Percentiles rank a stretch among this genome's conserved stretches.
Conservation (phyloP, 331 rosid genomes). For the Acacia pycnantha region DNA sequence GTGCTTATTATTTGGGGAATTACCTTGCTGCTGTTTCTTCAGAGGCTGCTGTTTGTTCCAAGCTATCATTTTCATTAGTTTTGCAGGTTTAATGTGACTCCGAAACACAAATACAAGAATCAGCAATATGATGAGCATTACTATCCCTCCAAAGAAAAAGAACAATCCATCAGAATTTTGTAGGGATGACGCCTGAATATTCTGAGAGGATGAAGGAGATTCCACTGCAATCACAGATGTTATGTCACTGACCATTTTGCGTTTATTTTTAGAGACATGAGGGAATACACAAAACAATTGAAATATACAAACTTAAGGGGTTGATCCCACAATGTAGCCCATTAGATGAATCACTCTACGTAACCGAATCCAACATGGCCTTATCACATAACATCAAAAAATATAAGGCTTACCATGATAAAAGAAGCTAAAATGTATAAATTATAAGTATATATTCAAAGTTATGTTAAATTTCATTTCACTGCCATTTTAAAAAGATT, state of each 20-base stretch:
- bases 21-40: slow-evolving; percentile 40
- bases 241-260: neutral
- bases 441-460: neutral
- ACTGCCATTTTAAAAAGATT: neutral
- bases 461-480: neutral
- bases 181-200: neutral
- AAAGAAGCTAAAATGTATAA: neutral
- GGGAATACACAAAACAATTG: neutral
- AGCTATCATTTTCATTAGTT: slow-evolving; percentile 36
- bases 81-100: slow-evolving; percentile 38
- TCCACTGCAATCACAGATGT: slow-evolving; percentile 31
- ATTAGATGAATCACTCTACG: neutral
- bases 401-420: neutral
- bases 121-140: slow-evolving; percentile 43
- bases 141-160: slow-evolving; percentile 63
- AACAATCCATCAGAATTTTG: slow-evolving; percentile 28
- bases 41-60: slow-evolving; percentile 5
- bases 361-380: neutral
- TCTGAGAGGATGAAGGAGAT: slow-evolving; percentile 34
- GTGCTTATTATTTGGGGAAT: neutral
- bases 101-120: slow-evolving; percentile 41
- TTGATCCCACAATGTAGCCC: neutral
- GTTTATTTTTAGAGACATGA: neutral
- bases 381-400: neutral
- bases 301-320: neutral